These are phyloP conservation scores for Alternaria dauci DNA, from an alignment of 2,329 filamentous ascomycete species.

Conservation along the genomic window DNA sequence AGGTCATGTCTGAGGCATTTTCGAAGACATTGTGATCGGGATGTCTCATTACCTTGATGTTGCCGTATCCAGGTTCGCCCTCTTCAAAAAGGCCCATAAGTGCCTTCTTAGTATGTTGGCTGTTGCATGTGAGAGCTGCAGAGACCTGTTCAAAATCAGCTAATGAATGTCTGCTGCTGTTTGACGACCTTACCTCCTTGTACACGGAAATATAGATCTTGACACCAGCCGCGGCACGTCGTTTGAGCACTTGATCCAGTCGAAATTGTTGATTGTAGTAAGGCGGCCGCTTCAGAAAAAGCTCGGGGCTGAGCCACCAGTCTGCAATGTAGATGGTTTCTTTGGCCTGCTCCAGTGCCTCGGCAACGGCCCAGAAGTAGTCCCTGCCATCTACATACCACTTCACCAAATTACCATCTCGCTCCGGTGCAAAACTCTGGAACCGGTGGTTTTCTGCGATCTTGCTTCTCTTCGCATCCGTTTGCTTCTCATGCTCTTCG, in stretches of 20 bases:
- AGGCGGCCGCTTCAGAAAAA: slow-evolving; percentile 86
- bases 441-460: slow-evolving; percentile 82
- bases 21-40: slow-evolving; percentile 95
- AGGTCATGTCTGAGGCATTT: slow-evolving; percentile 93
- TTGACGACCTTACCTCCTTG: slow-evolving; percentile 69
- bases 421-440: slow-evolving; percentile 88
- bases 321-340: slow-evolving; percentile 96
- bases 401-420: slow-evolving; percentile 85
- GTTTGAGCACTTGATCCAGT: slow-evolving; percentile 85
- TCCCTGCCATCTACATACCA: slow-evolving; percentile 97
- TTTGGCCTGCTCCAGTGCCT: slow-evolving; percentile 85
- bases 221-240: slow-evolving; percentile 88
- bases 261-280: slow-evolving; percentile 85
- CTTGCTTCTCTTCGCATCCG: slow-evolving; percentile 78
- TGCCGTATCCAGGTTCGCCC: slow-evolving; percentile 81
- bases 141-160: slow-evolving; percentile 40
- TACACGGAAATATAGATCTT: slow-evolving; percentile 95
- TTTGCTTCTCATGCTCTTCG: slow-evolving; percentile 85
- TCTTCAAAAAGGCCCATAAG: slow-evolving; percentile 82
- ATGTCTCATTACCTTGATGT: slow-evolving; percentile 88
- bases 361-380: slow-evolving; percentile 93
- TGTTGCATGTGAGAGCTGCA: slow-evolving; percentile 81
- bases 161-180: no score
- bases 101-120: slow-evolving; percentile 88
- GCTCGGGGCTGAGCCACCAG: slow-evolving; percentile 94